These are phyloP conservation scores for Mycena capillaripes DNA, from an alignment of 768 basidiomycete genomes.

Conservation along the genomic window DNA sequence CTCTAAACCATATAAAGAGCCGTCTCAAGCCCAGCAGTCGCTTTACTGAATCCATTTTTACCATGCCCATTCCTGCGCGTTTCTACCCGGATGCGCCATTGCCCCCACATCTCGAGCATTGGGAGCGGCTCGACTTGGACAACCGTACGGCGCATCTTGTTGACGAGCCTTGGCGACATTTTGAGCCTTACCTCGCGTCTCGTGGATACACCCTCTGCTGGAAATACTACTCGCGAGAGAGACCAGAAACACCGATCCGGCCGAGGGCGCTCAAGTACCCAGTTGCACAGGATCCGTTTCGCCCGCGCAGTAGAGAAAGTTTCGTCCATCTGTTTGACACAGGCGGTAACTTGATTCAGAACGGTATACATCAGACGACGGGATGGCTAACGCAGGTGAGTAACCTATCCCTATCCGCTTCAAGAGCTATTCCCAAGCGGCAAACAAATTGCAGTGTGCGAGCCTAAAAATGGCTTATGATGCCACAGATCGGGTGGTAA, in stretches of 20 bases:
- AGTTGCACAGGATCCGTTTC: slow-evolving; percentile 23
- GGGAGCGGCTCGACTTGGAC: slow-evolving; percentile 32
- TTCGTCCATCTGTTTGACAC: slow-evolving; percentile 25
- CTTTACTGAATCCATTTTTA: not conserved
- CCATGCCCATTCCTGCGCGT: not conserved
- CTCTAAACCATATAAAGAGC: not conserved
- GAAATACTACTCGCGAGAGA: slow-evolving; percentile 32
- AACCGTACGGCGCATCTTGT: slow-evolving; percentile 31
- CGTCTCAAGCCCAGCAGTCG: not conserved
- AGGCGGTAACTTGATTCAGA: not conserved
- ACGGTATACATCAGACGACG: slow-evolving; percentile 33
- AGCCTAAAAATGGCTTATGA: slow-evolving; percentile 39
- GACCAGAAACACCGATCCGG: slow-evolving; percentile 28
- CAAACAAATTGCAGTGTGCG: slow-evolving; percentile 10
- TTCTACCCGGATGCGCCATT: slow-evolving; percentile 30
- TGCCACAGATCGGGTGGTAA: slow-evolving; percentile 32
- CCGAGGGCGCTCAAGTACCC: slow-evolving; percentile 5
- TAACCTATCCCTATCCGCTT: not conserved
- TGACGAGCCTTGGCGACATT: slow-evolving; percentile 34
- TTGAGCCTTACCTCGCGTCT: slow-evolving; percentile 32
- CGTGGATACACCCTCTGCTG: slow-evolving; percentile 35
- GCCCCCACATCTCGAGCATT: slow-evolving; percentile 28
- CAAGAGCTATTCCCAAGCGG: not conserved
- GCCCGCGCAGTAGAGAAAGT: slow-evolving; percentile 15
- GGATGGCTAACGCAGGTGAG: slow-evolving; percentile 35